Evolutionary conservation across 2,329 filamentous ascomycete genomes (phyloP).

Genomic region (Alternaria incomplexa): DNA sequence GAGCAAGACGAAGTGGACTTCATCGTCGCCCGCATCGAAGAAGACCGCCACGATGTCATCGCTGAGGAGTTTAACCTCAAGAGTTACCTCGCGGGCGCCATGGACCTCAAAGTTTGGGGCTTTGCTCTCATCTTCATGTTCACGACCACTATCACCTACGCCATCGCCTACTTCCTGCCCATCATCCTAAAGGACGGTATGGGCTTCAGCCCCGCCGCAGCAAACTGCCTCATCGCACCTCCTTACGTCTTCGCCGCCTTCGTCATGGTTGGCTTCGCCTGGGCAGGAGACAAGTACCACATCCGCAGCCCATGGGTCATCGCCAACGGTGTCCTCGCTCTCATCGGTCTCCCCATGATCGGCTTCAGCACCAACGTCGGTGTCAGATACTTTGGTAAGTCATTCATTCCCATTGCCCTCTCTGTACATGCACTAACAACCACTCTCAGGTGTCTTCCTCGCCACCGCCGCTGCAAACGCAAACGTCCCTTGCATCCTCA

Average conservation of each 20-base stretch:
- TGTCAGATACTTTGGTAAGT: constrained; percentile 65
- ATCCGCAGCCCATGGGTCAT: constrained; percentile 70
- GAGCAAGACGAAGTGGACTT: constrained; percentile 35
- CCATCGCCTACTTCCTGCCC: constrained; percentile 39
- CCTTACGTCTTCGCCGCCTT: constrained; percentile 36
- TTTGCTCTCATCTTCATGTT: constrained; percentile 33
- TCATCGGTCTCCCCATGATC: constrained; percentile 75
- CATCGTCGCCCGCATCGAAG: constrained; percentile 35
- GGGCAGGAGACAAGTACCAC: constrained; percentile 69
- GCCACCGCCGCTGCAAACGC: constrained; percentile 75
- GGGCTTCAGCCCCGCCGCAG: constrained; percentile 33
- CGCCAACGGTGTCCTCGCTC: constrained; percentile 67
- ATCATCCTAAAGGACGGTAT: constrained; percentile 40
- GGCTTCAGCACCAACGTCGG: constrained; percentile 66
- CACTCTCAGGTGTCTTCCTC: constrained; percentile 65
- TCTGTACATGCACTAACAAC: neutral
- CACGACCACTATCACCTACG: constrained; percentile 35
- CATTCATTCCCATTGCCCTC: neutral
- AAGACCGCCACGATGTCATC: constrained; percentile 35
- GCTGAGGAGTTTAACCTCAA: constrained; percentile 33
- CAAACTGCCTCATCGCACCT: constrained; percentile 35
- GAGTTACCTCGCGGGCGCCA: constrained; percentile 25
- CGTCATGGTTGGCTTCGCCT: constrained; percentile 60
- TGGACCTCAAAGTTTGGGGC: constrained; percentile 30
- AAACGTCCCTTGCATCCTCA: constrained; percentile 75